Percentiles rank a stretch among this genome's conserved stretches.
phyloP scores from a whole-genome alignment of 306 rosid species.

The Cicer judaicum region DNA sequence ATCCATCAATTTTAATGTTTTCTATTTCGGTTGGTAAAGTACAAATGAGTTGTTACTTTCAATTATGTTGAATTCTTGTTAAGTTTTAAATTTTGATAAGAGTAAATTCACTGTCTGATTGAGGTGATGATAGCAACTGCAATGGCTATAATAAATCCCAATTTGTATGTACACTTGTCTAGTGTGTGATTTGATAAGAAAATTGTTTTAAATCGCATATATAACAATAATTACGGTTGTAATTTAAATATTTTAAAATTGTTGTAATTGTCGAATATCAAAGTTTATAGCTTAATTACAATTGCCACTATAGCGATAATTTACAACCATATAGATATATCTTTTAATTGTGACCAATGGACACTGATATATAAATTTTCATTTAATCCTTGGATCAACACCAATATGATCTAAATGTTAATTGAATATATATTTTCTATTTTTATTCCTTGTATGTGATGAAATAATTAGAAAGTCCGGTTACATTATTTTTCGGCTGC shows the following conservation, averaged over 20 bases:
- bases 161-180: constrained; percentile 8
- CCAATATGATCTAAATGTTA: background rate
- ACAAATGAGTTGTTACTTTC: constrained; percentile 48
- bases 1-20: constrained; percentile 31
- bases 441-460: background rate
- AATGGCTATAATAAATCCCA: constrained; percentile 54
- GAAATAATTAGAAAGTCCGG: background rate
- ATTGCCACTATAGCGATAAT: too few relatives aligned
- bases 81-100: constrained; percentile 35
- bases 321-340: background rate
- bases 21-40: constrained; percentile 42
- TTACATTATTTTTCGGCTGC: constrained; percentile 8
- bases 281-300: too few relatives aligned
- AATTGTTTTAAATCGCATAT: background rate
- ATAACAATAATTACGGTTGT: too few relatives aligned
- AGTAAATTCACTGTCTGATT: constrained; percentile 35
- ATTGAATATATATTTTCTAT: background rate
- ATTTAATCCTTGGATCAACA: background rate
- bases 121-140: constrained; percentile 55
- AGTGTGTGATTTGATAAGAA: constrained; percentile 39
- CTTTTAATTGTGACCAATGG: constrained; percentile 15
- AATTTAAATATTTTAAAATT: too few relatives aligned
- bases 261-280: too few relatives aligned
- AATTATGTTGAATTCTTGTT: constrained; percentile 40
- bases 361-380: background rate